These are phyloP conservation scores for Talaromyces sp. DNA, from an alignment of 2,329 filamentous ascomycete genomes.

Conservation along the genomic window DNA sequence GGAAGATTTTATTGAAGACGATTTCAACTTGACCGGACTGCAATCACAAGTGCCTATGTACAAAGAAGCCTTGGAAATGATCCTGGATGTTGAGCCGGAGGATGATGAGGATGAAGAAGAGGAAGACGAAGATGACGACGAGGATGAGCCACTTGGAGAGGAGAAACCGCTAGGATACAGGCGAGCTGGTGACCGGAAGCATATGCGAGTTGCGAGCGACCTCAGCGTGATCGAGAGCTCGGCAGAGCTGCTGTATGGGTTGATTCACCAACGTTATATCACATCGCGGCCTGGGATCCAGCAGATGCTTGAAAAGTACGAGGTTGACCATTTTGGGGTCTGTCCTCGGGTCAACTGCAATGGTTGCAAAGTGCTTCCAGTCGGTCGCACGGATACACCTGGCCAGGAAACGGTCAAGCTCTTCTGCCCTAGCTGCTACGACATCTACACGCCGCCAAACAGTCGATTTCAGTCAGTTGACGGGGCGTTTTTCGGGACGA, in stretches of 20 bases:
- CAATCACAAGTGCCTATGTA: constrained; percentile 97
- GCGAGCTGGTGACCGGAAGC: constrained; percentile 62
- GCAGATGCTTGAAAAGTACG: constrained; percentile 99
- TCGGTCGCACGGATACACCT: constrained; percentile 89
- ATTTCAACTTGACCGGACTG: constrained; percentile 96
- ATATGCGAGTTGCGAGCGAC: constrained; percentile 84
- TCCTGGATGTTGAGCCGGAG: constrained; percentile 93
- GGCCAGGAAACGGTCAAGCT: constrained; percentile 97
- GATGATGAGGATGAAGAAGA: constrained; percentile 62
- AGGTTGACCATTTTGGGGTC: constrained; percentile 89
- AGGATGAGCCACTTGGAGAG: constrained; percentile 58
- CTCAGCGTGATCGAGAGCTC: constrained; percentile 94
- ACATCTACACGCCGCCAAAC: constrained; percentile 96
- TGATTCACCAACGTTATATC: constrained; percentile 98
- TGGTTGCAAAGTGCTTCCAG: constrained; percentile 82
- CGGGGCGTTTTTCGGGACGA: constrained; percentile 95
- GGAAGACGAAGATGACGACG: constrained; percentile 65
- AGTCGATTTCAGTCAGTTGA: constrained; percentile 96
- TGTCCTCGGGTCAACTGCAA: constrained; percentile 95
- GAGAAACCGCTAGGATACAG: constrained; percentile 41
- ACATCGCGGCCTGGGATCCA: constrained; percentile 94
- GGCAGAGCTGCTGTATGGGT: constrained; percentile 94
- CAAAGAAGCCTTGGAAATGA: constrained; percentile 99
- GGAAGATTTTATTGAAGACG: constrained; percentile 99
- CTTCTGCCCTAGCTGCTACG: constrained; percentile 93